Percentiles rank a stretch among this genome's conserved stretches.
These are phyloP conservation scores for Heteromeles arbutifolia DNA, from an alignment of 306 rosid genomes.

Conservation along the genomic window DNA sequence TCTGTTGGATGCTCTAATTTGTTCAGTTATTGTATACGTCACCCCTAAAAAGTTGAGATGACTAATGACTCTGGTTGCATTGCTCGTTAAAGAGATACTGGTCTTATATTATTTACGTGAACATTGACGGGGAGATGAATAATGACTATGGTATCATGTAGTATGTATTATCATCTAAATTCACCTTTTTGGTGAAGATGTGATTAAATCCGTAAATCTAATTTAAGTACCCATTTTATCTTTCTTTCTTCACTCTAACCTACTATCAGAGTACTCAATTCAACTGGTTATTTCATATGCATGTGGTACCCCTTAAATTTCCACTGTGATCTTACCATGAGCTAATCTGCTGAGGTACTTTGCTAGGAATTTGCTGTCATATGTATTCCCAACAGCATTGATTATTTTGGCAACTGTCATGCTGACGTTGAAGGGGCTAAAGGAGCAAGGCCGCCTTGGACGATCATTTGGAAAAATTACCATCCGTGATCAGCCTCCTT, in stretches of 20 bases:
- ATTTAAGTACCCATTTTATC: too few relatives aligned
- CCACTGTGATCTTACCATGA: neutral
- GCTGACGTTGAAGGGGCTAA: slow-evolving; percentile 79
- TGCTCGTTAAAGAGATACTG: neutral
- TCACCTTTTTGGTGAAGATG: too few relatives aligned
- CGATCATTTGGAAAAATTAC: slow-evolving; percentile 74
- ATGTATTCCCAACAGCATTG: slow-evolving; percentile 60
- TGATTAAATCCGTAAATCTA: too few relatives aligned
- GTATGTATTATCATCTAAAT: too few relatives aligned
- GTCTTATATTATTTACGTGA: neutral
- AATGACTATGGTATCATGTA: neutral
- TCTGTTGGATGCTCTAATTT: neutral
- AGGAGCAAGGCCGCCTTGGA: slow-evolving; percentile 97
- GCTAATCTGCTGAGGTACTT: slow-evolving; percentile 25
- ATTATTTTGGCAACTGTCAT: slow-evolving; percentile 61
- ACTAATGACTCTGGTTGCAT: neutral
- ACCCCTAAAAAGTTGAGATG: neutral
- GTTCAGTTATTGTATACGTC: neutral
- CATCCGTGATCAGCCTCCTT: slow-evolving; percentile 87
- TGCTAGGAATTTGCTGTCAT: slow-evolving; percentile 77
- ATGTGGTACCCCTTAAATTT: neutral
- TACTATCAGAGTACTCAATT: neutral
- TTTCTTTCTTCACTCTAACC: neutral
- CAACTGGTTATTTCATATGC: neutral
- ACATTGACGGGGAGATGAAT: neutral